Conservation (phyloP, 140 eudicot species). For the Cichorium intybus region DNA sequence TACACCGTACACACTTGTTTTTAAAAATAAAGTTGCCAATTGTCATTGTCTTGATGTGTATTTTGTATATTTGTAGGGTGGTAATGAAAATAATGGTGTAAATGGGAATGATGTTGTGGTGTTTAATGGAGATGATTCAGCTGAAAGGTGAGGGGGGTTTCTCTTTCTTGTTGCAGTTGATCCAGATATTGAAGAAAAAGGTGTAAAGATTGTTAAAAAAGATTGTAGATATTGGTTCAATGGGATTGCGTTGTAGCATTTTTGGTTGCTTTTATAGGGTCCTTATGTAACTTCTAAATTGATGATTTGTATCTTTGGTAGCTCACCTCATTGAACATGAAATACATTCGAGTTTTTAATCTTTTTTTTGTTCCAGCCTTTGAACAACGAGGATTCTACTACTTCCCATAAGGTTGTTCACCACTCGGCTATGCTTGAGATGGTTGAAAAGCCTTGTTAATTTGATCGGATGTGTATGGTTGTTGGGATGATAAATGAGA, state of each 20-base stretch:
- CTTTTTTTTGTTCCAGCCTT: neutral
- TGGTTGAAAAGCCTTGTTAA: too few relatives aligned
- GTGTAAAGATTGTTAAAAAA: constrained; percentile 6
- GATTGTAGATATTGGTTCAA: constrained; percentile 28
- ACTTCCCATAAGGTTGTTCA: too few relatives aligned
- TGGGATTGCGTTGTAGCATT: constrained; percentile 22
- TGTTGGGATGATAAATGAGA: too few relatives aligned
- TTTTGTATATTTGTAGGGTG: constrained; percentile 35
- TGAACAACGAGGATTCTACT: too few relatives aligned
- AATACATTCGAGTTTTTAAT: constrained; percentile 6
- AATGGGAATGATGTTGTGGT: constrained; percentile 36
- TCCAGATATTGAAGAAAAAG: constrained; percentile 1
- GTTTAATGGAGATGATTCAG: constrained; percentile 37
- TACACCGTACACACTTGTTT: neutral
- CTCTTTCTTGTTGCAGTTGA: neutral
- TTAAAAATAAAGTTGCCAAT: neutral
- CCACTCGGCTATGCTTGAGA: too few relatives aligned
- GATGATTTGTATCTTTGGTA: constrained; percentile 6
- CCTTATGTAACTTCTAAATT: constrained; percentile 12
- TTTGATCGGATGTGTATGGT: too few relatives aligned
- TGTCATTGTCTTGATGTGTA: neutral
- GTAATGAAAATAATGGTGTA: constrained; percentile 40
- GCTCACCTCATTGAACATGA: constrained; percentile 18
- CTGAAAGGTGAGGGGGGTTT: constrained; percentile 29
- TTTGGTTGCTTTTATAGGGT: constrained; percentile 1